Base-by-base conservation (phyloP, 495 filamentous ascomycete species). In the Xylaria curta region DNA sequence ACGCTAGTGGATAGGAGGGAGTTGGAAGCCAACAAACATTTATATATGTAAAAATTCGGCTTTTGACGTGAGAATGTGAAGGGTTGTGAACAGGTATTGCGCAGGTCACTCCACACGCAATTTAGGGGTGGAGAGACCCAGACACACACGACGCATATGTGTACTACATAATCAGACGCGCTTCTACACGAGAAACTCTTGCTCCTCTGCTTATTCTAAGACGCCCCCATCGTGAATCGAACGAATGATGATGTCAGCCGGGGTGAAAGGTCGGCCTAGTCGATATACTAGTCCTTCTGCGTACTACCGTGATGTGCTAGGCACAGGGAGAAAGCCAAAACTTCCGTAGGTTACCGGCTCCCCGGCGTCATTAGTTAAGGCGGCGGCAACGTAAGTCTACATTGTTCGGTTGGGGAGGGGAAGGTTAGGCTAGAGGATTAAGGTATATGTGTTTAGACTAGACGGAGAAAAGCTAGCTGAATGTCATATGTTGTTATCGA, bases 221-320 rank as follows among this genome's bases (percentile, higher is more conserved):
- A 65, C 69, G 62, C 69, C 69, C 68, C 61, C 51, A 71, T 71
- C 69, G 62, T 71, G 69, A 66, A 51, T 38, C 69, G 62, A 66
- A 70, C 61, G 47, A 71, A 71, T 71, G 38, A 66, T 71, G 69
- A 71, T 71, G 69, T 71, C 69, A 71, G 59, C 61, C 31, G 42
- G 62, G 69, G 33, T 13, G 51, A 40, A 38, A 60, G 54, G 69
- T 40, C 21, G 51, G 44, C 38, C 69, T 71, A 56, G 44, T 62
- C 56, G 44, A 28, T 40, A 70, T 63, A 42, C 68, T 70, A 70
- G 26, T 62, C 58, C 68, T 31, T 40, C 68, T 53, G 68, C 24
- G 68, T 70, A 70, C 68, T 70, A 71, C 69, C 40, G 61, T 38
- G 49, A 60, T 66, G 44, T 64, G 46, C 69, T 58, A 71, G 47